Percentiles rank a stretch among this genome's conserved stretches.
Conservation (phyloP, 768 basidiomycete genomes). For the Pleurotus tuber-regium region DNA sequence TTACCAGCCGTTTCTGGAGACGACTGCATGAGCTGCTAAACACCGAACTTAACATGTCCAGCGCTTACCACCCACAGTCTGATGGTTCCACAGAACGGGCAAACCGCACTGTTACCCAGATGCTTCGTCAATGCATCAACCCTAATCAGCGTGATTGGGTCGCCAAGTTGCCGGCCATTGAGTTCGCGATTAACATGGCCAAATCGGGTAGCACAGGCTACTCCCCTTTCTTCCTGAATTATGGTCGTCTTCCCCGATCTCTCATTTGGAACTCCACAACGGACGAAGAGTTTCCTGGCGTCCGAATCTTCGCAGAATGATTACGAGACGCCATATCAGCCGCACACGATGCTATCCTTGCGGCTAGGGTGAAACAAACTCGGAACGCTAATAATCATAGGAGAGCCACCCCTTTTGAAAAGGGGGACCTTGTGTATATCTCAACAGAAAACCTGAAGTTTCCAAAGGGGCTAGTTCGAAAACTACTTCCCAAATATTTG, state of each 20-base stretch:
- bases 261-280: constrained; percentile 17
- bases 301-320: constrained; percentile 19
- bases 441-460: constrained; percentile 25
- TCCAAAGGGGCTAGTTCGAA: constrained; percentile 23
- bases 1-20: constrained; percentile 14
- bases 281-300: constrained; percentile 18
- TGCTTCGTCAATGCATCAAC: constrained; percentile 22
- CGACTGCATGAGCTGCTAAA: constrained; percentile 18
- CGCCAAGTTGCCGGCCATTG: constrained; percentile 24
- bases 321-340: constrained; percentile 16
- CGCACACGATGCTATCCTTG: constrained; percentile 28
- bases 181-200: constrained; percentile 36
- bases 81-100: constrained; percentile 31
- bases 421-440: constrained; percentile 14
- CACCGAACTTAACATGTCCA: constrained; percentile 26
- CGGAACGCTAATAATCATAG: constrained; percentile 6
- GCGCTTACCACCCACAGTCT: constrained; percentile 14
- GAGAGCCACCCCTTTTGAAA: constrained; percentile 5
- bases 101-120: constrained; percentile 27
- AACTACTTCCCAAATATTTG: constrained; percentile 30
- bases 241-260: constrained; percentile 19
- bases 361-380: constrained; percentile 12
- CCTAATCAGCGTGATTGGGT: constrained; percentile 29
- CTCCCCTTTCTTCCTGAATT: constrained; percentile 30
- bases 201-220: constrained; percentile 31